Evolutionary conservation across 768 basidiomycete genomes (phyloP), one percentile per base, ranked within the genome.

Genomic region (Aureoboletus auriporus): DNA sequence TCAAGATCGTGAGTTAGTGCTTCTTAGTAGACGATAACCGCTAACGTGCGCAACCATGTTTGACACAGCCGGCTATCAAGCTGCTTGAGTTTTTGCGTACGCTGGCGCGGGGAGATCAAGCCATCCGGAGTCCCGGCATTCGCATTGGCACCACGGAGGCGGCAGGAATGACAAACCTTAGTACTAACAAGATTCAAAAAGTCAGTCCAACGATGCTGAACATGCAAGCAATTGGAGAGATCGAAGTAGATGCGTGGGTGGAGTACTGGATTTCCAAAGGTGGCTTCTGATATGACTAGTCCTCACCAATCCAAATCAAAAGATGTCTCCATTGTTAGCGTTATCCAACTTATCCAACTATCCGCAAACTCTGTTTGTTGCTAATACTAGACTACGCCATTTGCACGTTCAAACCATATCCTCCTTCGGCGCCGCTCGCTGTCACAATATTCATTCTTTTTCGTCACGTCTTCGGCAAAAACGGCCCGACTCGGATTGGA

Each of bases 31-130:
- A 13, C 13, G 31, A 10, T 33, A 23, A 23, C 20, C 20, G 20
- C 20, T 23, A 23, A 23, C 20, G 20, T 23, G 20, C 2, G 20
- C 20, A 23, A 6, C 2, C 20, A 23, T 23, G 20, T 23, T 23
- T 23, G 8, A 23, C 16, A 27, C 34, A 69, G 69, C 70, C 70
- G 16, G 69, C 60, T 1, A 59, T 68, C 39, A 68, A 71, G 41
- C 39, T 71, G 1, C 53, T 71, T 14, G 62, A 62, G 34, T 70
- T 65, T 46, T 65, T 67, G 56, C 66, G 63, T 6, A 31, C 16
- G 16, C 42, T 66, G 44, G 46, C 59, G 1, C 37, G 41, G 0
- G 58, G 54, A 7, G 61, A 69, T 38, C 14, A 50, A 5, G 48
- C 49, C 0, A 31, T 42, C 6, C 52, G 57, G 16, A n/a, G 9